Conservation (phyloP, 148 eudicot species). For the Fagopyrum tataricum region DNA sequence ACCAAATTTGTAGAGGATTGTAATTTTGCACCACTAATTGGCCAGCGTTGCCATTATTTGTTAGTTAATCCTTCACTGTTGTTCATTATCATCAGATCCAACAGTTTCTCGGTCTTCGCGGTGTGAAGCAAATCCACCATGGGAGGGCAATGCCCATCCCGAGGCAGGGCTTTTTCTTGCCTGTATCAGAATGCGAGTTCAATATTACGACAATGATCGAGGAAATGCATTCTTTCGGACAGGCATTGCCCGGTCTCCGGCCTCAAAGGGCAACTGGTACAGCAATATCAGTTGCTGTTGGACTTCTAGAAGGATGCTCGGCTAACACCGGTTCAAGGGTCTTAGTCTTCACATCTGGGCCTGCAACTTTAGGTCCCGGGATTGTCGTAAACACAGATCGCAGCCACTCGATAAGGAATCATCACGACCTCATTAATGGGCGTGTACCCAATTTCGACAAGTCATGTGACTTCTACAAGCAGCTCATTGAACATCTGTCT, state of each 20-base stretch:
- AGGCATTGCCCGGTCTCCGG: constrained; percentile 44
- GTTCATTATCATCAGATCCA: constrained; percentile 44
- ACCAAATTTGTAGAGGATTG: neutral
- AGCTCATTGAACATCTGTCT: constrained; percentile 51
- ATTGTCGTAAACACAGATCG: constrained; percentile 61
- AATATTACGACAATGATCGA: constrained; percentile 64
- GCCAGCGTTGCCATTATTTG: neutral
- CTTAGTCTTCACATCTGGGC: constrained; percentile 92
- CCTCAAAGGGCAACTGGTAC: constrained; percentile 76
- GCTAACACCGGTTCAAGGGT: constrained; percentile 66
- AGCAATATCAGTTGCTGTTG: constrained; percentile 82
- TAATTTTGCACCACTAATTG: neutral
- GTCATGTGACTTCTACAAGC: constrained; percentile 56
- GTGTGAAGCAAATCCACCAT: constrained; percentile 38
- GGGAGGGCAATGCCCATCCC: constrained; percentile 40
- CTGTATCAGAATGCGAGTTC: constrained; percentile 88
- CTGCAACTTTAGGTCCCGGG: constrained; percentile 94
- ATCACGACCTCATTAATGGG: constrained; percentile 61
- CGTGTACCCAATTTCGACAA: constrained; percentile 48
- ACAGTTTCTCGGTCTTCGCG: constrained; percentile 56
- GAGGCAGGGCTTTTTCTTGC: constrained; percentile 66
- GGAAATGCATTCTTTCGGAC: constrained; percentile 55
- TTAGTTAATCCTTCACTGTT: neutral
- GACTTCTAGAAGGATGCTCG: constrained; percentile 75
- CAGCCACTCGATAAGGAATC: constrained; percentile 70